A percentile compares a stretch with the other conserved stretches of the same genome.
Evolutionary conservation across 1,284 basidiomycete species (phyloP).

Genomic region (Irpex sp.): DNA sequence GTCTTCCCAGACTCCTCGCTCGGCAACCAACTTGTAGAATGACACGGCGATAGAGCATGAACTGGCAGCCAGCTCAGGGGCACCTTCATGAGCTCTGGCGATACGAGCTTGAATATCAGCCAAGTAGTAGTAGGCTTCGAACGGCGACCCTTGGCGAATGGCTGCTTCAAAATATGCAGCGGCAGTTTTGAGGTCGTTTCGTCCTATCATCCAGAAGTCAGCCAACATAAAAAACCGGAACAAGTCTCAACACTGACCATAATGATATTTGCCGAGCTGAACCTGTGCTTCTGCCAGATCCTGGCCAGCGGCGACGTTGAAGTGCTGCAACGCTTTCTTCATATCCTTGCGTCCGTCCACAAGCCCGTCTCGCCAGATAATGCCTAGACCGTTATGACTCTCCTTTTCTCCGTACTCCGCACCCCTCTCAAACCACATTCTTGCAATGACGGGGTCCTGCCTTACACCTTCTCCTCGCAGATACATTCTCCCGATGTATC

Average conservation of each 20-base stretch:
- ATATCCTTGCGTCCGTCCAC: slow-evolving; percentile 60
- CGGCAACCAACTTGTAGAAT: slow-evolving; percentile 85
- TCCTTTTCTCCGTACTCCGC: slow-evolving; percentile 80
- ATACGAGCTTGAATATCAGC: slow-evolving; percentile 70
- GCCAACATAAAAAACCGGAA: background rate
- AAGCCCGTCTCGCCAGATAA: slow-evolving; percentile 89
- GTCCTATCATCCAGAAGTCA: slow-evolving; percentile 35
- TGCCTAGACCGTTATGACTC: slow-evolving; percentile 84
- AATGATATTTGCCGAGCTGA: slow-evolving; percentile 83
- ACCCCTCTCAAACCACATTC: slow-evolving; percentile 93
- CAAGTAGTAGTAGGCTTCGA: slow-evolving; percentile 90
- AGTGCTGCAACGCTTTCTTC: slow-evolving; percentile 65
- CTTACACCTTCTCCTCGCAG: slow-evolving; percentile 90
- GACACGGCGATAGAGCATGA: slow-evolving; percentile 84
- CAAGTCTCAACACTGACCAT: slow-evolving; percentile 47
- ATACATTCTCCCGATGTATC: slow-evolving; percentile 89
- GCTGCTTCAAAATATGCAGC: slow-evolving; percentile 77
- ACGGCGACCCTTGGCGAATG: slow-evolving; percentile 79
- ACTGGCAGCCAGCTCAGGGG: slow-evolving; percentile 47
- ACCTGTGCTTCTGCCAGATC: slow-evolving; percentile 90
- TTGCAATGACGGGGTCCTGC: slow-evolving; percentile 71
- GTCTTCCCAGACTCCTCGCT: slow-evolving; percentile 85
- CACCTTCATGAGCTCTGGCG: slow-evolving; percentile 39
- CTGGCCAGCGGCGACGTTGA: slow-evolving; percentile 75
- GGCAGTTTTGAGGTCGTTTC: slow-evolving; percentile 59